Base-by-base conservation (phyloP, 2,329 filamentous ascomycete genomes). In the Grosmannia huntii region DNA sequence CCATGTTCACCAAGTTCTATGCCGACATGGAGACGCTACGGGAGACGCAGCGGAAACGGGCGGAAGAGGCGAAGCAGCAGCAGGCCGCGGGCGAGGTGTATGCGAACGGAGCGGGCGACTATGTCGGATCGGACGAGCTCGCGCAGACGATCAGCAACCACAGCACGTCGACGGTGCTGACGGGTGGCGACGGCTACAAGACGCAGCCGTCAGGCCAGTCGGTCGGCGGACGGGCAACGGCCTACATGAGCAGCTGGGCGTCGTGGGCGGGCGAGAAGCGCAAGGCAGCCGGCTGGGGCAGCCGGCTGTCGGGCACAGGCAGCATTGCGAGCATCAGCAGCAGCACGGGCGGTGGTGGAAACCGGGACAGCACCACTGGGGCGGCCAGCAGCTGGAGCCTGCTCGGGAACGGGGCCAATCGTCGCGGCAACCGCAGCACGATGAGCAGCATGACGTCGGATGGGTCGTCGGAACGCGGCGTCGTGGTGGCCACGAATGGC, bases 1-100 rank as follows among this genome's bases (percentile, higher is more conserved):
- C 84, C 5, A 86, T 94, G 44, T 89, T 96, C 70, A 95, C 87
- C 69, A 90, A 84, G 66, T 77, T 97, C 31, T 97, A 95, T 77
- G 82, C 89, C 0, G 92, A 97, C 65, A 88, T 97, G 72, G 92
- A 97, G 70, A 75, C 82, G 3, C 81, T 90, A 72, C 79, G 89
- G 16, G 89, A 91, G 71, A 80, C 82, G 19, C 87, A 91, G 69
- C 76, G 82, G 59, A 84, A 81, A 65, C 76, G 77, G 55, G 74
- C 78, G 5, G 83, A 86, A 60, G 79, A 86, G 66, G 70, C 74
- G 62, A 64, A 65, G 25, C 50, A 55, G 31, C 23, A 48, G 21
- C 27, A 55, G 11, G 23, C 5, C 12, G 4, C 28, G 3, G 57
- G 56, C 14, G 55, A 57, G 46, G 33, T 31, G 6, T 31, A 51